Base-by-base conservation (phyloP, 2,329 filamentous ascomycete species). In the Alternaria brassicicola region DNA sequence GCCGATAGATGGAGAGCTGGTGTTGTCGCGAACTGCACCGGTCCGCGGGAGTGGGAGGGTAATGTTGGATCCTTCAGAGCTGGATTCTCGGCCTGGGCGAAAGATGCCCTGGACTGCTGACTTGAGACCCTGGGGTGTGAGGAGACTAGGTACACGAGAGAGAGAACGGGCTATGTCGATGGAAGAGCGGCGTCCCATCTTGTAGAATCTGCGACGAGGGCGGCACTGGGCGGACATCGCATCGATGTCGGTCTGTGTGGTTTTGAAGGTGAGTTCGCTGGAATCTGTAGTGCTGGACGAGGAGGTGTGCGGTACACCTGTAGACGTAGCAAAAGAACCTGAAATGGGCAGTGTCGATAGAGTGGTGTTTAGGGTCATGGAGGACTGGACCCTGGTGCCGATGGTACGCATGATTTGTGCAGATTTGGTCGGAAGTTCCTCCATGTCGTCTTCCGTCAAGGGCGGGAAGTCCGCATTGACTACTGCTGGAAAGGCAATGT, bases 401-500 rank as follows among this genome's bases (percentile, higher is more conserved):
- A 81, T 74, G 21, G 59, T 73, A 31, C 71, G 69, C 26, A 80
- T 67, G 31, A 78, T 63, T 2, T 62, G 53, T 8, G 76, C 70
- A 19, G 79, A 68, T n/a, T 76, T 72, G 19, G 75, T 63, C 1
- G 76, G 78, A 6, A 82, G 74, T 3, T 54, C 49, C 10, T 63
- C 45, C 12, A 64, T 59, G 12, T 80, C 77, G 0, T 68, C 52
- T 13, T 63, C 50, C 1, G 76, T 75, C 9, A 81, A 26, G 1
- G 77, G 69, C 23, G 70, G 52, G 17, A 76, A 62, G 33, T 76
- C 66, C 31, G 78, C 75, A 26, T 68, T 72, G 23, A 81, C 72
- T 31, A 83, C 73, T 12, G 77, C 69, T 4, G 80, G 75, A 60
- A 85, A 78, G 26, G 79, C 80, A 7, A 75, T 73, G 66, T 75